phyloP scores from a whole-genome alignment of 2,329 filamentous ascomycete genomes.

The Didymella arachidicola region DNA sequence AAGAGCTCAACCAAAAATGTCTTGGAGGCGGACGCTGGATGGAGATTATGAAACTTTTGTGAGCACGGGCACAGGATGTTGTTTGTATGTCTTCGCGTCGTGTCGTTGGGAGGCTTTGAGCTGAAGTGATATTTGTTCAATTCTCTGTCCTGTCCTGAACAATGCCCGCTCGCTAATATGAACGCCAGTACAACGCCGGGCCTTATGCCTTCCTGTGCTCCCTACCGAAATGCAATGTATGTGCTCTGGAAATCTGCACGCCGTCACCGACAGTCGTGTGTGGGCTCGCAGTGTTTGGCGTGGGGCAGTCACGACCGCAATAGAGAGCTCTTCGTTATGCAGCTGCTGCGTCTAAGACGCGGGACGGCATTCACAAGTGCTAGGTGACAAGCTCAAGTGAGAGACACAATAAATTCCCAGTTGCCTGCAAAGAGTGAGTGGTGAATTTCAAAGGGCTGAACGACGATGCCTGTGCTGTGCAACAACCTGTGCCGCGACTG shows the following conservation, averaged over 20 bases:
- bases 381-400: slow-evolving; percentile 24
- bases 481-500: background rate
- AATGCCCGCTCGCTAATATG: slow-evolving; percentile 29
- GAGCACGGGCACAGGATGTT: background rate
- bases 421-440: slow-evolving; percentile 35
- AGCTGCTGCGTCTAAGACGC: background rate
- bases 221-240: slow-evolving; percentile 23
- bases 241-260: background rate
- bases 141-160: slow-evolving; percentile 7
- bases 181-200: slow-evolving; percentile 26
- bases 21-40: too few species aligned
- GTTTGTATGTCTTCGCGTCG: background rate
- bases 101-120: background rate
- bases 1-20: background rate
- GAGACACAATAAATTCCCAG: slow-evolving; percentile 44
- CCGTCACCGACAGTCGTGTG: background rate
- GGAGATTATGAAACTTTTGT: background rate
- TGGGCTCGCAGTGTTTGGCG: background rate
- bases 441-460: background rate
- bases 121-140: slow-evolving; percentile 6
- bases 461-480: background rate
- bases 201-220: slow-evolving; percentile 22
- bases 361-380: background rate
- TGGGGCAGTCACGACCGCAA: background rate
- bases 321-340: background rate